Evolutionary conservation across 2,329 filamentous ascomycete genomes (phyloP).

Genomic region (Colletotrichum spinosum): DNA sequence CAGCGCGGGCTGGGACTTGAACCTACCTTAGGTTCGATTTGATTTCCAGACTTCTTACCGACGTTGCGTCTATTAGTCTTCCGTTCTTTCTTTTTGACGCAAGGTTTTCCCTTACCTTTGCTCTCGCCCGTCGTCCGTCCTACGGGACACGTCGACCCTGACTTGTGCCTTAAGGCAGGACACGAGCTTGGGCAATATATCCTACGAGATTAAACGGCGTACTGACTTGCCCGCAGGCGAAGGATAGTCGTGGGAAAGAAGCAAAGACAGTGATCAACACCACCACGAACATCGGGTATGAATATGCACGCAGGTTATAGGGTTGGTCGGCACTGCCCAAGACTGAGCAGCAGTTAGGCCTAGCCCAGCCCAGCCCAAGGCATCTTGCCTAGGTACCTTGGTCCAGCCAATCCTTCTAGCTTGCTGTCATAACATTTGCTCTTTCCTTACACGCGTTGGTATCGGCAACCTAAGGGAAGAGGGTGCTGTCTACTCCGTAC

Average conservation of each 20-base stretch:
- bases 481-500: no score
- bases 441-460: neutral
- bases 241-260: neutral
- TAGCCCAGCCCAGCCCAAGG: conserved; percentile 14
- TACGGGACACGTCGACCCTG: neutral
- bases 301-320: conserved; percentile 1
- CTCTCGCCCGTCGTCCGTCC: neutral
- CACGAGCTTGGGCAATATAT: conserved; percentile 1
- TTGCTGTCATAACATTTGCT: neutral
- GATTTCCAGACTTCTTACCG: neutral
- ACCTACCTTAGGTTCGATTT: neutral
- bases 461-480: neutral
- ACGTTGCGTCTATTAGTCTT: conserved; percentile 20
- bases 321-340: conserved; percentile 16
- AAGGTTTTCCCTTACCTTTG: conserved; percentile 27
- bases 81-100: neutral
- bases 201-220: conserved; percentile 7
- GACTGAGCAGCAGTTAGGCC: neutral
- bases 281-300: neutral
- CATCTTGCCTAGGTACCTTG: conserved; percentile 6
- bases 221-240: conserved; percentile 4
- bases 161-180: no score
- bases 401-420: conserved; percentile 16
- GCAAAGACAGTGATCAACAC: neutral
- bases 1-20: neutral